A percentile compares a stretch with the other conserved stretches of the same genome.
phyloP scores from a whole-genome alignment of 2,329 filamentous ascomycete genomes.

The Penicillium frequentans region DNA sequence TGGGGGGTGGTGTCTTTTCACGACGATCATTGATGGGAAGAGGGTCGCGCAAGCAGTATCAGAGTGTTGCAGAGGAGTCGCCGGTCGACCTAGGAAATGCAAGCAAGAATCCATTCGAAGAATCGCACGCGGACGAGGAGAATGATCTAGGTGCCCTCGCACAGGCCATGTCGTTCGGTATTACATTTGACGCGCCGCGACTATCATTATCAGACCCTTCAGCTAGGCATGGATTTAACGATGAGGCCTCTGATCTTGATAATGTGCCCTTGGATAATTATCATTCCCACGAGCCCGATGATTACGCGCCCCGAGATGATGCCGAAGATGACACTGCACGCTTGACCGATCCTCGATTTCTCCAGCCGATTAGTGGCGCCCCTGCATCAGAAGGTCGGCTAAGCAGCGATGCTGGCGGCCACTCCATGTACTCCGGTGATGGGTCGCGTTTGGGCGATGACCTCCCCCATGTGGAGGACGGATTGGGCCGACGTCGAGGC shows the following conservation, averaged over 20 bases:
- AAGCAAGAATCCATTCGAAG: slow-evolving; percentile 21
- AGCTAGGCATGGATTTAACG: slow-evolving; percentile 24
- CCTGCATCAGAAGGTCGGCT: slow-evolving; percentile 43
- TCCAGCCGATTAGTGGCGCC: slow-evolving; percentile 59
- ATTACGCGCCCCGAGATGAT: slow-evolving; percentile 56
- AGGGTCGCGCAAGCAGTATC: slow-evolving; percentile 49
- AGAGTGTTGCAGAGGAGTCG: slow-evolving; percentile 55
- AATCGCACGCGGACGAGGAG: slow-evolving; percentile 23
- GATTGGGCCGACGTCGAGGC: slow-evolving; percentile 53
- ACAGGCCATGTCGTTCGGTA: slow-evolving; percentile 44
- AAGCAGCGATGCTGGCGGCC: slow-evolving; percentile 53
- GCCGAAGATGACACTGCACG: slow-evolving; percentile 57
- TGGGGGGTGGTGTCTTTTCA: slow-evolving; percentile 46
- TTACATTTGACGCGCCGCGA: slow-evolving; percentile 38
- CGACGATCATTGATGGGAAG: slow-evolving; percentile 42
- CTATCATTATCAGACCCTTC: slow-evolving; percentile 9
- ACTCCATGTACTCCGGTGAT: slow-evolving; percentile 56
- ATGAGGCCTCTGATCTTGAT: slow-evolving; percentile 30
- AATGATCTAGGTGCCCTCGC: slow-evolving; percentile 43
- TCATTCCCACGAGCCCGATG: slow-evolving; percentile 46
- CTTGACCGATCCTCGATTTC: slow-evolving; percentile 56
- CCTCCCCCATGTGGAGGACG: slow-evolving; percentile 58
- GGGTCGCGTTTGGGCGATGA: slow-evolving; percentile 61
- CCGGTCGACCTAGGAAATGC: slow-evolving; percentile 34
- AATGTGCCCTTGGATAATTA: slow-evolving; percentile 30